Evolutionary conservation across 257 asterid species (phyloP), one percentile per base, ranked within the genome.

Genomic region (Oldenlandia corymbosa): DNA sequence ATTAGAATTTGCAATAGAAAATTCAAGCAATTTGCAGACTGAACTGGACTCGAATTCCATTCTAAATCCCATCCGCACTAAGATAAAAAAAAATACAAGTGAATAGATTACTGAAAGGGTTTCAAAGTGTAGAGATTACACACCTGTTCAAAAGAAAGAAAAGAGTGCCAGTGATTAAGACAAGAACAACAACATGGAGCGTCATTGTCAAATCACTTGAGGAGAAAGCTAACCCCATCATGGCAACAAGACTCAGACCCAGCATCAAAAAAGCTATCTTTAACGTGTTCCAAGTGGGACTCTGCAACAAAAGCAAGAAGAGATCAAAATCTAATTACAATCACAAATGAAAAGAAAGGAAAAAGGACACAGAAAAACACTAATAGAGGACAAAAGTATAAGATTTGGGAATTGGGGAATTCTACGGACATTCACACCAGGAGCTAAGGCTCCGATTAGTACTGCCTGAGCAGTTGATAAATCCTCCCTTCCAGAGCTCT

Each of bases 181-280:
- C 86, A 61, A 93, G 97, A 71, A 93, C 70, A 0, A 79, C 64
- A 68, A 93, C 88, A 58, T 93, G 99, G 61, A 90, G 79, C 13
- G 87, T 72, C 81, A 90, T 72, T 18, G 77, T 69, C 42, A 79
- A 77, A 73, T 90, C 99, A 68, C 92, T 84, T 23, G 76, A 79
- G 24, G 99, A 82, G 77, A 93, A 87, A 23, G 97, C 95, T 69
- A 90, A 74, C 52, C 94, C 87, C 76, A 93, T 67, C 90, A 93
- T 80, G 49, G 82, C 80, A 74, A 81, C 85, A 48, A 89, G 95
- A 74, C 96, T 85, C 30, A 85, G 51, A 60, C 86, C 83, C 79
- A 92, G 82, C 97, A 92, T 76, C 6, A 89, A 61, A 64, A 92
- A 89, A 62, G 97, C 86, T 20, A 81, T 43, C 84, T 84, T 93